A percentile compares a stretch with the other conserved stretches of the same genome.
phyloP scores from a whole-genome alignment of 371 early-diverging fungal genomes.

The Umbelopsis sp. region DNA sequence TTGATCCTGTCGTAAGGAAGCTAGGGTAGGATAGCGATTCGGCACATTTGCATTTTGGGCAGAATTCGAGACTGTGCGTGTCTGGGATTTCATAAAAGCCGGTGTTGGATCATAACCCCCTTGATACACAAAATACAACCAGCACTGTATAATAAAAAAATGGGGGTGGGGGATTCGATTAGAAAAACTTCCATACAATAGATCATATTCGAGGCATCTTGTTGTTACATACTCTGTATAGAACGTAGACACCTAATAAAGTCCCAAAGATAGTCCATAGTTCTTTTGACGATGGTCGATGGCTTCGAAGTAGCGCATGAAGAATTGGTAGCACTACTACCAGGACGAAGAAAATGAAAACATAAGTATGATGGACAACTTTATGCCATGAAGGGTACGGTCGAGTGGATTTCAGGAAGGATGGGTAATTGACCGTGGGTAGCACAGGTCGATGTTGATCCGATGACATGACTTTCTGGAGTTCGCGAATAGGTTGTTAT shows the following conservation, averaged over 20 bases:
- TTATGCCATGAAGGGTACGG: conserved; percentile 10
- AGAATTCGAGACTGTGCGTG: background rate
- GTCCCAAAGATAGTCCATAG: conserved; percentile 12
- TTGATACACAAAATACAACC: conserved; percentile 16
- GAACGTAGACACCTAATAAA: background rate
- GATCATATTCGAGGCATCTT: no score
- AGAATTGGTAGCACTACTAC: background rate
- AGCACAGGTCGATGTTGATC: conserved; percentile 3
- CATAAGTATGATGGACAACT: conserved; percentile 9
- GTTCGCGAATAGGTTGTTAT: no score
- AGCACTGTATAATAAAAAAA: background rate
- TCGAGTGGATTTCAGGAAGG: conserved; percentile 10
- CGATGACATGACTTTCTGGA: background rate
- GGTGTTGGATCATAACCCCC: conserved; percentile 5
- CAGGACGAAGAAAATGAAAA: conserved; percentile 1
- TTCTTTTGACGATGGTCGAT: background rate
- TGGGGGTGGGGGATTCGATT: background rate
- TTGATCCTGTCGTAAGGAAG: conserved; percentile 6
- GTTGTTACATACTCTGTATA: conserved; percentile 5
- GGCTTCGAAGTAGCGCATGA: background rate
- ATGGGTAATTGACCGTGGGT: conserved; percentile 8
- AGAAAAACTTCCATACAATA: background rate
- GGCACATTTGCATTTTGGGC: background rate
- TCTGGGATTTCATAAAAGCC: background rate
- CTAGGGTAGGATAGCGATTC: conserved; percentile 5